phyloP scores from a whole-genome alignment of 805 yeast genomes.

The Saturnispora sekii region DNA sequence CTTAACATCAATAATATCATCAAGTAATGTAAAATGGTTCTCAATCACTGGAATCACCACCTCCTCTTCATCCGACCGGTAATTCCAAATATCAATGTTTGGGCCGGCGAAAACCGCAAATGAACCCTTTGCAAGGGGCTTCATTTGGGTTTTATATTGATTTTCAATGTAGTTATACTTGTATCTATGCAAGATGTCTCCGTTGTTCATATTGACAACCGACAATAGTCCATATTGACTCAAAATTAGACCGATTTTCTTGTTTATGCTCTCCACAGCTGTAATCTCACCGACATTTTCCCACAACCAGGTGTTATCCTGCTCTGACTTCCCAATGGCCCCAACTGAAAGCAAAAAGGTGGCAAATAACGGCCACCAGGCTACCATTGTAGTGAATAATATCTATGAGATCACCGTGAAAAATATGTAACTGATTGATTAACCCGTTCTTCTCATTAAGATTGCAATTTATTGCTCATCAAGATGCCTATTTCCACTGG shows the following conservation, averaged over 20 bases:
- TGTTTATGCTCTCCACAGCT: constrained; percentile 3
- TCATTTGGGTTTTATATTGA: neutral
- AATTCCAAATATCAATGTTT: constrained; percentile 3
- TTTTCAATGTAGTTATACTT: constrained; percentile 10
- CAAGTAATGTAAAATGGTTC: constrained; percentile 1
- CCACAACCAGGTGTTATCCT: neutral
- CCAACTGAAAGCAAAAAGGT: neutral
- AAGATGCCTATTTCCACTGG: constrained; percentile 2
- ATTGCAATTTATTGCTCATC: neutral
- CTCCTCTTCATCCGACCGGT: neutral
- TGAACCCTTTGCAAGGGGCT: neutral
- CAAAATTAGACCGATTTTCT: neutral
- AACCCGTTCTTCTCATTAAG: neutral
- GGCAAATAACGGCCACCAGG: neutral
- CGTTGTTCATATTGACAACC: constrained; percentile 21
- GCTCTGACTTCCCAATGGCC: neutral
- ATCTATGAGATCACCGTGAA: neutral
- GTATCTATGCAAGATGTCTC: constrained; percentile 24
- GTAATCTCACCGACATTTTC: neutral
- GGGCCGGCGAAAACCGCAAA: neutral
- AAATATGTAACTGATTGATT: neutral
- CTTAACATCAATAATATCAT: constrained; percentile 4
- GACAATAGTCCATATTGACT: neutral
- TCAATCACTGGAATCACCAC: neutral
- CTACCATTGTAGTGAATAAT: neutral